A percentile compares a stretch with the other conserved stretches of the same genome.
phyloP scores from a whole-genome alignment of 2,329 filamentous ascomycete genomes.

The Alternaria arborescens region DNA sequence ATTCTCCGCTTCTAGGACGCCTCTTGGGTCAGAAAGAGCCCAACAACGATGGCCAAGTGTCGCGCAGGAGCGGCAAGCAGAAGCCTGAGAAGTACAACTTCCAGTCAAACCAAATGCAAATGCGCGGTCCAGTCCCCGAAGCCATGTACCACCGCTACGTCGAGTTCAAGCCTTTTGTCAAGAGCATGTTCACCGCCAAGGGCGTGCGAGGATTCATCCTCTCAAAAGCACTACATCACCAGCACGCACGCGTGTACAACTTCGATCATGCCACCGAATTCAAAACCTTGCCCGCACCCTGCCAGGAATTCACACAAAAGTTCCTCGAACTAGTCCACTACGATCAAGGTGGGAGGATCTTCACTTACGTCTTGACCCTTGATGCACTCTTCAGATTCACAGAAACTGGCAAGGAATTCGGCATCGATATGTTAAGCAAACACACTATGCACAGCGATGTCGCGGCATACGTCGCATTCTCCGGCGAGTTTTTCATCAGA shows the following conservation, averaged over 20 bases:
- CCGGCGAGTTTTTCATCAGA: slow-evolving; percentile 91
- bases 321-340: slow-evolving; percentile 89
- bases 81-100: slow-evolving; percentile 82
- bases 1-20: slow-evolving; percentile 86
- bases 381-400: slow-evolving; percentile 90
- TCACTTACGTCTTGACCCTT: slow-evolving; percentile 90
- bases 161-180: slow-evolving; percentile 90
- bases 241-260: slow-evolving; percentile 89
- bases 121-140: slow-evolving; percentile 81
- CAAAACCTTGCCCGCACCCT: slow-evolving; percentile 72
- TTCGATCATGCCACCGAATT: slow-evolving; percentile 80
- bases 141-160: slow-evolving; percentile 90
- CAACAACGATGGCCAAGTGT: slow-evolving; percentile 47
- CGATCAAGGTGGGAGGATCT: slow-evolving; percentile 84
- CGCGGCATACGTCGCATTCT: slow-evolving; percentile 87
- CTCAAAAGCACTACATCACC: slow-evolving; percentile 86
- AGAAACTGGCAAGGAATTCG: slow-evolving; percentile 94
- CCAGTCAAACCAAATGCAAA: slow-evolving; percentile 90
- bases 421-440: slow-evolving; percentile 90
- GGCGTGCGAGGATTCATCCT: slow-evolving; percentile 82
- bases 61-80: slow-evolving; percentile 52
- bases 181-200: slow-evolving; percentile 82
- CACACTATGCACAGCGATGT: slow-evolving; percentile 98
- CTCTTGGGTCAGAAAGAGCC: slow-evolving; percentile 72
- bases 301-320: slow-evolving; percentile 74